Percentiles rank a stretch among this genome's conserved stretches.
Evolutionary conservation across 75 land plant genomes (phyloP).

Genomic region (Adiantum capillusveneris): DNA sequence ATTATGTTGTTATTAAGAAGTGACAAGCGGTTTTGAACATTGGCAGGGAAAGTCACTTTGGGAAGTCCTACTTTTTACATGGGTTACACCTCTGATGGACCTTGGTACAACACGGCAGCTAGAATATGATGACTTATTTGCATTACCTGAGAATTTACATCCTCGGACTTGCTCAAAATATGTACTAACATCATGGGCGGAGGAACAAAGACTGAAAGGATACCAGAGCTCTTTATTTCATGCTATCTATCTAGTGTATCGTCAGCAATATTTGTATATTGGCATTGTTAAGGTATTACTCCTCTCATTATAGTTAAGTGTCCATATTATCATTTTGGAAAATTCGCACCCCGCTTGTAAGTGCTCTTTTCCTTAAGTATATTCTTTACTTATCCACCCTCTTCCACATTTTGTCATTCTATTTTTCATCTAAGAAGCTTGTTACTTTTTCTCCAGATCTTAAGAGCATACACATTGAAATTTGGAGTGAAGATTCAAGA

Average conservation of each 20-base stretch:
- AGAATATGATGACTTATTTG: constrained; percentile 53
- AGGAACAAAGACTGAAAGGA: constrained; percentile 24
- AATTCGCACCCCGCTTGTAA: no score
- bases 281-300: constrained; percentile 70
- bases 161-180: constrained; percentile 38
- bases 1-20: no score
- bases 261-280: constrained; percentile 60
- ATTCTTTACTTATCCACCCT: no score
- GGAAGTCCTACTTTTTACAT: constrained; percentile 44
- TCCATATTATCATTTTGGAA: no score
- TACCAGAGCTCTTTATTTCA: constrained; percentile 42
- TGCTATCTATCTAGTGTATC: constrained; percentile 55
- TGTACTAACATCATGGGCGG: constrained; percentile 44
- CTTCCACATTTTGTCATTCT: no score
- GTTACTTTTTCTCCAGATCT: no score
- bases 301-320: no score
- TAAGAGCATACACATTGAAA: no score
- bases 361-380: no score
- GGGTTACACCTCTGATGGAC: constrained; percentile 50
- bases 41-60: constrained; percentile 17
- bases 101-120: constrained; percentile 50
- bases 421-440: no score
- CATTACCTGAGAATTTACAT: constrained; percentile 51
- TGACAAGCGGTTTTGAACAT: no score
- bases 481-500: no score